phyloP scores from a whole-genome alignment of 2,329 filamentous ascomycete genomes.

The Stachybotrys elegans region DNA sequence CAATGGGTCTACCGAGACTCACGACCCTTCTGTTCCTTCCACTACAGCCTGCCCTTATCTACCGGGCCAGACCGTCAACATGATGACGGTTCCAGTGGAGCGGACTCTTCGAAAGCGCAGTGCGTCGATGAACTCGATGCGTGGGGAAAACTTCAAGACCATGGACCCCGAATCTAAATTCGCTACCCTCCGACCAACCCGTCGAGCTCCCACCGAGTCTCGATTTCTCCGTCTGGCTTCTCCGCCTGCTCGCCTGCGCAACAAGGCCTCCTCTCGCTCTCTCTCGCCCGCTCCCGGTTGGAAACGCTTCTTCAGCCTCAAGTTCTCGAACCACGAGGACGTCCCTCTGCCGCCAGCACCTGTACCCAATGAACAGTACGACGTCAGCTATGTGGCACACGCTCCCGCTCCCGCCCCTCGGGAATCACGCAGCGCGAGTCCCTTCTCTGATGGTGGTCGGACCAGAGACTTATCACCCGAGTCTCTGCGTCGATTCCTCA shows the following conservation, averaged over 20 bases:
- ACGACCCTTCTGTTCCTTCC: slow-evolving; percentile 66
- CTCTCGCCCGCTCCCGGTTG: slow-evolving; percentile 45
- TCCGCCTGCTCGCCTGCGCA: slow-evolving; percentile 19
- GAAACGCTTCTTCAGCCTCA: slow-evolving; percentile 47
- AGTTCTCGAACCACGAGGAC: slow-evolving; percentile 27
- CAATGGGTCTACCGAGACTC: slow-evolving; percentile 70
- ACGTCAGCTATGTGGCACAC: slow-evolving; percentile 8
- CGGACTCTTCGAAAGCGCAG: slow-evolving; percentile 55
- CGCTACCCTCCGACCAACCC: slow-evolving; percentile 58
- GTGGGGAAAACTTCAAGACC: slow-evolving; percentile 59
- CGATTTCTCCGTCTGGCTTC: slow-evolving; percentile 21
- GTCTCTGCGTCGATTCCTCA: slow-evolving; percentile 45
- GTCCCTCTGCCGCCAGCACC: too few species aligned
- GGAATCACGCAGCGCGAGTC: slow-evolving; percentile 15
- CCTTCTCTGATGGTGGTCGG: slow-evolving; percentile 33
- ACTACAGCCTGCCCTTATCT: slow-evolving; percentile 81
- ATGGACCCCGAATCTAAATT: slow-evolving; percentile 77
- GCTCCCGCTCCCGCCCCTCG: slow-evolving; percentile 9
- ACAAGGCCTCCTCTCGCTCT: slow-evolving; percentile 39
- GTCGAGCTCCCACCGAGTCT: slow-evolving; percentile 23
- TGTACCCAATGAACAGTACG: too few species aligned
- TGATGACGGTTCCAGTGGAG: slow-evolving; percentile 74
- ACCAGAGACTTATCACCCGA: slow-evolving; percentile 52
- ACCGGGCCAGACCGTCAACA: slow-evolving; percentile 83
- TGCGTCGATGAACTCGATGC: slow-evolving; percentile 58